Conservation (phyloP, 2,329 filamentous ascomycete species). For the Penicillium decumbens region DNA sequence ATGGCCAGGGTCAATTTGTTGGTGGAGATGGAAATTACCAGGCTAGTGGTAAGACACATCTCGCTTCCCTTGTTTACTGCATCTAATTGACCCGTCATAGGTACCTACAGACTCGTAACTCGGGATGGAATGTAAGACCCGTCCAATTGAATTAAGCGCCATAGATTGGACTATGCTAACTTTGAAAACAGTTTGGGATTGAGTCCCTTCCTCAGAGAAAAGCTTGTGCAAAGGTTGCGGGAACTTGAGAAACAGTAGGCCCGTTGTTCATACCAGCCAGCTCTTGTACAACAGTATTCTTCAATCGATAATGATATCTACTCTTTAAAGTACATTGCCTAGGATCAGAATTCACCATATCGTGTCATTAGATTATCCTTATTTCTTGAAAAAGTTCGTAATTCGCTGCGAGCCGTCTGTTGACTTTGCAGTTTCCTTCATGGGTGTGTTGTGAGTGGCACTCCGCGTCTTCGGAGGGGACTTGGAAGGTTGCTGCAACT, state of each 20-base stretch:
- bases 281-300: neutral
- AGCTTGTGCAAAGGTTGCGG: conserved; percentile 47
- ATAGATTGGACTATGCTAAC: conserved; percentile 19
- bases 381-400: conserved; percentile 48
- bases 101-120: conserved; percentile 58
- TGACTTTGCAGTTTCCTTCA: conserved; percentile 43
- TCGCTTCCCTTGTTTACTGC: neutral
- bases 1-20: conserved; percentile 54
- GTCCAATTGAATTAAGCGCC: neutral
- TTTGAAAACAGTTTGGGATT: conserved; percentile 39
- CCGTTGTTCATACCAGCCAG: neutral
- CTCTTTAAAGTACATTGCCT: neutral
- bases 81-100: conserved; percentile 23
- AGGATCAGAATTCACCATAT: neutral
- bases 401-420: conserved; percentile 51
- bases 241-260: conserved; percentile 26
- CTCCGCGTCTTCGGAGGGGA: conserved; percentile 49
- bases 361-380: neutral
- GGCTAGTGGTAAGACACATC: conserved; percentile 45
- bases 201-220: conserved; percentile 48
- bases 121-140: conserved; percentile 54
- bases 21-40: conserved; percentile 56
- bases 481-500: conserved; percentile 14
- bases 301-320: too few relatives aligned
- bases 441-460: conserved; percentile 53